A percentile compares a stretch with the other conserved stretches of the same genome.
Conservation (phyloP, 768 basidiomycete genomes). For the Calocybe cyanea region DNA sequence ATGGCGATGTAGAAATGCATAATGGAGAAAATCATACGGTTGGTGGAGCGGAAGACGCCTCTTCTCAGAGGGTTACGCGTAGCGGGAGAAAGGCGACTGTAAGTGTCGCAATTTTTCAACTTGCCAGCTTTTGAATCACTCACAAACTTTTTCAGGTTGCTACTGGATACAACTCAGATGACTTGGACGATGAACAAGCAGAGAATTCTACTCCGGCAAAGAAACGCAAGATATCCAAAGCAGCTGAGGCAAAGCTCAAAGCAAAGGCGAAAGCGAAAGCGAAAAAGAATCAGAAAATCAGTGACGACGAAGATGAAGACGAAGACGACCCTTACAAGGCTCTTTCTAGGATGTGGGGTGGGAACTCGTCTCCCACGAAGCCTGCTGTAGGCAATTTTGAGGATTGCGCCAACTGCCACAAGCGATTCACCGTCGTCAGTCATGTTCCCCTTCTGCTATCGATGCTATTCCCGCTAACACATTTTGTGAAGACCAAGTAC, state of each 20-base stretch:
- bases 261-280: conserved; percentile 36
- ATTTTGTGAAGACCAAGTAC: conserved; percentile 67
- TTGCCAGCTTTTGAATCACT: not conserved
- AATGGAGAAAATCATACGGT: too few species aligned
- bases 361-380: conserved; percentile 33
- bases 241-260: conserved; percentile 36
- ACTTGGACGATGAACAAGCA: conserved; percentile 41
- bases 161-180: conserved; percentile 65
- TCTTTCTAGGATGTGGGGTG: conserved; percentile 47
- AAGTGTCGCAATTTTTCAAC: too few species aligned
- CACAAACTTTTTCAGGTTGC: conserved; percentile 17
- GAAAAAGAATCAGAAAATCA: conserved; percentile 41
- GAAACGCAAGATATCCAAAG: conserved; percentile 55
- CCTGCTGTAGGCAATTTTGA: conserved; percentile 78
- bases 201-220: conserved; percentile 37
- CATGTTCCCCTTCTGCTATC: not conserved
- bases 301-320: conserved; percentile 35
- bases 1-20: conserved; percentile 12
- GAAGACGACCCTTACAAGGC: conserved; percentile 61
- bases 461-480: not conserved
- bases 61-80: conserved; percentile 14
- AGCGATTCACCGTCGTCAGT: conserved; percentile 86
- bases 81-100: conserved; percentile 4
- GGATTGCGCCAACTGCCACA: conserved; percentile 75
- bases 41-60: conserved; percentile 3